Percentiles rank a stretch among this genome's conserved stretches.
Conservation (phyloP, 2,329 filamentous ascomycete genomes). For the Sordariomycetes sp. region DNA sequence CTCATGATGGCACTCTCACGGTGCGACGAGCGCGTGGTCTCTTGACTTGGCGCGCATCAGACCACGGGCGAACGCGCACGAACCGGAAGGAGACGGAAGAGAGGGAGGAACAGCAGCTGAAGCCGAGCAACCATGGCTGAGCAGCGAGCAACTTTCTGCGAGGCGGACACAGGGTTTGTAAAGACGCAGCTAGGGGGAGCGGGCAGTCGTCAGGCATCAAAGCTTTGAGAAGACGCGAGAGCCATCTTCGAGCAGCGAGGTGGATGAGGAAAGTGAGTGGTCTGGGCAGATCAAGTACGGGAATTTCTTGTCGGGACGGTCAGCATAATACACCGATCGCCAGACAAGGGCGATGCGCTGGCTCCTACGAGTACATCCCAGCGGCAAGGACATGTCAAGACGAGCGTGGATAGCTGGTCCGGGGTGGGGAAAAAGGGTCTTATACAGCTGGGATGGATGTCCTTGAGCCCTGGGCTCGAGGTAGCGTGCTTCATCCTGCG, state of each 20-base stretch:
- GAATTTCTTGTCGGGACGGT: background rate
- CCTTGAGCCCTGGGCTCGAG: background rate
- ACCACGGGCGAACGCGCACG: too few relatives aligned
- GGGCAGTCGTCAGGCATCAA: too few relatives aligned
- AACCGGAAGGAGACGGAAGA: too few relatives aligned
- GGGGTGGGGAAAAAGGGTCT: background rate
- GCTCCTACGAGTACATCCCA: background rate
- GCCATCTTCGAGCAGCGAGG: too few relatives aligned
- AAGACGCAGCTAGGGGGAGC: too few relatives aligned
- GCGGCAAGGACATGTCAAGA: background rate
- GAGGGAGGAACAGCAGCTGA: too few relatives aligned
- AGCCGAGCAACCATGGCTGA: too few relatives aligned
- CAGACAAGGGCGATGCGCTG: background rate
- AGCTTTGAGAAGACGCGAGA: too few relatives aligned
- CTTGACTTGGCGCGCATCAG: too few relatives aligned
- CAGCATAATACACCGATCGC: background rate
- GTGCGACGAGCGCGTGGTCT: too few relatives aligned
- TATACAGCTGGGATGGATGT: background rate
- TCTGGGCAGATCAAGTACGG: background rate
- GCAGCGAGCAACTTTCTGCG: too few relatives aligned
- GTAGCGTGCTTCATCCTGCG: background rate
- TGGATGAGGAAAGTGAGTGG: slow-evolving; percentile 1
- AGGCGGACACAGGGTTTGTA: too few relatives aligned
- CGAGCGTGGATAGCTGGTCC: background rate
- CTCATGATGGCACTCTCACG: slow-evolving; percentile 18